phyloP scores from a whole-genome alignment of 441 rosid species.

The Isatis lusitanica region DNA sequence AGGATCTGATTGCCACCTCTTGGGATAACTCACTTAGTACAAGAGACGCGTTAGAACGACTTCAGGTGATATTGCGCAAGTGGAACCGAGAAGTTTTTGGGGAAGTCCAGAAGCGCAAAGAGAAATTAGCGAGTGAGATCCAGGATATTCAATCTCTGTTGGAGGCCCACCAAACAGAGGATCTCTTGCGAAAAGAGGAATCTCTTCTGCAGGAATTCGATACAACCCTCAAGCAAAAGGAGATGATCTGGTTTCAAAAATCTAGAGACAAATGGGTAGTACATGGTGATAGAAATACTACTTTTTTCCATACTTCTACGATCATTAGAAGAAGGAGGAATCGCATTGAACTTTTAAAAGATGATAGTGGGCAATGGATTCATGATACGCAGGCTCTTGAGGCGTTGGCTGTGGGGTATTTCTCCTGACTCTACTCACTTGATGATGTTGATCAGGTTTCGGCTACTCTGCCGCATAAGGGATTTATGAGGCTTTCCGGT shows the following conservation, averaged over 20 bases:
- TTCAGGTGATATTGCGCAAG: too few relatives aligned
- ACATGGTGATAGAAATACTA: background rate
- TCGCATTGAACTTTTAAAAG: background rate
- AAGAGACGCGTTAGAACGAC: too few relatives aligned
- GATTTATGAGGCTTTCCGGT: rapidly evolving
- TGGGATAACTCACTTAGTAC: too few relatives aligned
- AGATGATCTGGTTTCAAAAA: background rate
- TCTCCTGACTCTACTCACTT: background rate
- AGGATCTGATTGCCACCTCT: too few relatives aligned
- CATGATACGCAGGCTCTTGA: background rate
- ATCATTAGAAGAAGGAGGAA: background rate
- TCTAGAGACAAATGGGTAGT: too few relatives aligned
- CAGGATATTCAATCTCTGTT: too few relatives aligned
- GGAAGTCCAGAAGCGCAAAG: too few relatives aligned
- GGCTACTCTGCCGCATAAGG: background rate
- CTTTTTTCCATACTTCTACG: background rate
- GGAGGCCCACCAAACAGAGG: too few relatives aligned
- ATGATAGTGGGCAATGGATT: background rate
- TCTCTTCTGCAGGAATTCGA: background rate
- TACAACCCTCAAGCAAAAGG: background rate
- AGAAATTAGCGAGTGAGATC: too few relatives aligned
- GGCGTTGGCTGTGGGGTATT: background rate
- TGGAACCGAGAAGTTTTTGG: too few relatives aligned
- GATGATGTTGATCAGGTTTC: background rate
- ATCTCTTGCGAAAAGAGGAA: background rate